Conservation (phyloP, 2,329 filamentous ascomycete species). For the Emmonsiellopsis sp. region DNA sequence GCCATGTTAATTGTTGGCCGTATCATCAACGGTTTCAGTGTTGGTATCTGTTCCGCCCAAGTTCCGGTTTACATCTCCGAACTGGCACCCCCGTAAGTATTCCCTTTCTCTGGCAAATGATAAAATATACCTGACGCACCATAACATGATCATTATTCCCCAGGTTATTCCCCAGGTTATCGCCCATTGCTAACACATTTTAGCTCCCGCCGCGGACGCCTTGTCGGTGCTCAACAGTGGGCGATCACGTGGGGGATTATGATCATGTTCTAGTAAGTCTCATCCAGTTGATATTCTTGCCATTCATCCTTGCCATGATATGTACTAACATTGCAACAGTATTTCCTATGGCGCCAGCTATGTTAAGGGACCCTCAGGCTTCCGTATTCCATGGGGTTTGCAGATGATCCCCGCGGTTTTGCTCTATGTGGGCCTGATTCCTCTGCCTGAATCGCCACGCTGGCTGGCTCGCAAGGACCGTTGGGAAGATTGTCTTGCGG, state of each 20-base stretch:
- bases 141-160: no score
- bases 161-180: no score
- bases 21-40: conserved; percentile 33
- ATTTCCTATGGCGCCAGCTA: conserved; percentile 54
- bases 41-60: conserved; percentile 33
- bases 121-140: no score
- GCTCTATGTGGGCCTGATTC: conserved; percentile 46
- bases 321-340: conserved; percentile 11
- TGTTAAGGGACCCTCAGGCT: conserved; percentile 45
- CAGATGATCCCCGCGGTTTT: conserved; percentile 53
- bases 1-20: conserved; percentile 43
- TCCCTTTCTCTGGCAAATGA: no score
- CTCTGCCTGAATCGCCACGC: conserved; percentile 48
- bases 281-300: not conserved
- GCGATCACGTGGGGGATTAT: conserved; percentile 37
- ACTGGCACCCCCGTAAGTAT: conserved; percentile 31
- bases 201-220: no score
- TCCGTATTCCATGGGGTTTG: conserved; percentile 55
- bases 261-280: conserved; percentile 50
- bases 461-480: conserved; percentile 56
- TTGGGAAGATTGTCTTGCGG: conserved; percentile 42
- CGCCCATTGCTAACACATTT: no score
- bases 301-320: not conserved
- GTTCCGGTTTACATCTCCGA: conserved; percentile 33
- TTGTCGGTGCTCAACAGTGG: conserved; percentile 35